Evolutionary conservation across 306 rosid genomes (phyloP).

Genomic region (Cicer pinnatifidum): DNA sequence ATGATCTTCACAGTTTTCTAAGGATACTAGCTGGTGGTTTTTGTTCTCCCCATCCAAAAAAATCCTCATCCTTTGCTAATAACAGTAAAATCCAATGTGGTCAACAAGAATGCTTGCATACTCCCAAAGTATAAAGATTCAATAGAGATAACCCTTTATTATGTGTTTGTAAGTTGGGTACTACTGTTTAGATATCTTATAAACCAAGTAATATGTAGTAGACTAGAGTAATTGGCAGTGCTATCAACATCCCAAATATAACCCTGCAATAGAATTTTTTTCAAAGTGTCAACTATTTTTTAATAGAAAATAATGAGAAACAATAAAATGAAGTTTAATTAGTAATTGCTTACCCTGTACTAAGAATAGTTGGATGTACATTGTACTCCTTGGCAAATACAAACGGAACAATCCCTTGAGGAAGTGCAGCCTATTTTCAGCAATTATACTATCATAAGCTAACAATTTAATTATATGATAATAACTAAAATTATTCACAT

Average conservation of each 20-base stretch:
- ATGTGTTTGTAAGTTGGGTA: constrained; percentile 25
- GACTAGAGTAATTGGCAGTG: constrained; percentile 63
- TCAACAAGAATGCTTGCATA: constrained; percentile 41
- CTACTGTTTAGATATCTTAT: constrained; percentile 39
- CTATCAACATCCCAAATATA: constrained; percentile 71
- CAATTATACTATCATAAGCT: constrained; percentile 31
- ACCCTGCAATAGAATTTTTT: constrained; percentile 50
- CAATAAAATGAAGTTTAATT: constrained; percentile 2
- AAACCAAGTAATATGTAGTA: constrained; percentile 65
- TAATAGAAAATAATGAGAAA: neutral
- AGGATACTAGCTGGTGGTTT: constrained; percentile 25
- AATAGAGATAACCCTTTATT: constrained; percentile 34
- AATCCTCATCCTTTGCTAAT: constrained; percentile 45
- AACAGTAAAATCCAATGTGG: constrained; percentile 41
- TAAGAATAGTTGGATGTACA: constrained; percentile 92
- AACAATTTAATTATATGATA: neutral
- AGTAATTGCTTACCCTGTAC: constrained; percentile 70
- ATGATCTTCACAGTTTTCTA: constrained; percentile 42
- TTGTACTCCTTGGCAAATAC: constrained; percentile 98
- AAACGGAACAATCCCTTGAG: constrained; percentile 97
- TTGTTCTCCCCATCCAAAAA: constrained; percentile 28
- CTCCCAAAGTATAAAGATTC: constrained; percentile 47
- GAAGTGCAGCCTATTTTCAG: constrained; percentile 83
- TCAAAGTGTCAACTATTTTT: neutral
- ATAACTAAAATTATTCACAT: neutral